phyloP scores from a whole-genome alignment of 2,329 filamentous ascomycete species.

The Talaromyces pinophilus region DNA sequence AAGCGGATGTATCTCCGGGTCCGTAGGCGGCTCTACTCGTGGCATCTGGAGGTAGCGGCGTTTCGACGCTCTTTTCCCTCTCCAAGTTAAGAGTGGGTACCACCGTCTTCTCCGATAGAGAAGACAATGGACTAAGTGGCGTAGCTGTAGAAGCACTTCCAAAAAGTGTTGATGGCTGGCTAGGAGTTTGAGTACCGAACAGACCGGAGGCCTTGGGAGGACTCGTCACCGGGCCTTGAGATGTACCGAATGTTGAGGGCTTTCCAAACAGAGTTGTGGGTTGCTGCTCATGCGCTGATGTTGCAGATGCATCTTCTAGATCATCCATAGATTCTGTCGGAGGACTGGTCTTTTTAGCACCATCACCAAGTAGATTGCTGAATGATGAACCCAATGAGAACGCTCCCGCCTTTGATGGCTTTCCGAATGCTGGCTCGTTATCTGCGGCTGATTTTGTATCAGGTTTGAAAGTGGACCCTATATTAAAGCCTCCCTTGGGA shows the following conservation, averaged over 20 bases:
- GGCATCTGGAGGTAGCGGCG: conserved; percentile 50
- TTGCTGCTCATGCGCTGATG: conserved; percentile 21
- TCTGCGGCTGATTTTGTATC: conserved; percentile 46
- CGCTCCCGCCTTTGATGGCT: conserved; percentile 31
- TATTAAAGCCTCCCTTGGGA: conserved; percentile 38
- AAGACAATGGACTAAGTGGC: conserved; percentile 34
- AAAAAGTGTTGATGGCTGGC: conserved; percentile 35
- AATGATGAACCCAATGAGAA: conserved; percentile 45
- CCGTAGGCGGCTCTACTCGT: conserved; percentile 50
- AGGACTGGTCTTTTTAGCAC: conserved; percentile 35
- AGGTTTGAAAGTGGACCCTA: conserved; percentile 49
- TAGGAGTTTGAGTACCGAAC: conserved; percentile 37
- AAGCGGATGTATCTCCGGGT: conserved; percentile 52
- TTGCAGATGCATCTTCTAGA: conserved; percentile 33
- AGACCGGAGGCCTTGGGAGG: conserved; percentile 35
- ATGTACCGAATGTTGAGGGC: conserved; percentile 33
- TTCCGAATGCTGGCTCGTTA: conserved; percentile 28
- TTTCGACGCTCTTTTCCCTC: conserved; percentile 35
- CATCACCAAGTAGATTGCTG: conserved; percentile 42
- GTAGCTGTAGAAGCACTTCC: conserved; percentile 32
- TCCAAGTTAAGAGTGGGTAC: conserved; percentile 36
- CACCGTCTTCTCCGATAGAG: conserved; percentile 37
- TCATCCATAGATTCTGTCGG: conserved; percentile 44
- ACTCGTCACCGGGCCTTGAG: conserved; percentile 27
- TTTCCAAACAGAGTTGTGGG: conserved; percentile 30